A percentile compares a stretch with the other conserved stretches of the same genome.
Evolutionary conservation across 202 grass and related monocot genomes (phyloP).

Genomic region (Saccharum hybrid): DNA sequence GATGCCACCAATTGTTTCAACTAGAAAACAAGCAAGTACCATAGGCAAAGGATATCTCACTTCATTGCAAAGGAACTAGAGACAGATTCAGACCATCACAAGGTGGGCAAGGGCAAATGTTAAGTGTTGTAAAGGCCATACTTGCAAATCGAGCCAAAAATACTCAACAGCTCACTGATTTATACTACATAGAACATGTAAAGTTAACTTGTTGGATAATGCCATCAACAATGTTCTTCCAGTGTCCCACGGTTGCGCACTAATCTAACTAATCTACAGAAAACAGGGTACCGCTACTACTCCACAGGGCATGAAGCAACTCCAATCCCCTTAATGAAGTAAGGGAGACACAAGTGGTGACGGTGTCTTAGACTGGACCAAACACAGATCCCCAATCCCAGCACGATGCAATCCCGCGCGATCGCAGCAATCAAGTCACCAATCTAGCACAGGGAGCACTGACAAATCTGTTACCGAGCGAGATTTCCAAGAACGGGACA

Average conservation of each 20-base stretch:
- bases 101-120: neutral
- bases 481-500: neutral
- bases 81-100: neutral
- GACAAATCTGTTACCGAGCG: neutral
- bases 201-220: neutral
- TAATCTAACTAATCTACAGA: too few species aligned
- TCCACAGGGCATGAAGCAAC: neutral
- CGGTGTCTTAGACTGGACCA: neutral
- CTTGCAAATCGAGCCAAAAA: neutral
- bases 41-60: neutral
- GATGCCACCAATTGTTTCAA: constrained; percentile 2
- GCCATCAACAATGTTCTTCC: neutral
- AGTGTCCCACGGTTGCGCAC: neutral
- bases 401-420: neutral
- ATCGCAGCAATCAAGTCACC: neutral
- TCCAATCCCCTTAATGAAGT: neutral
- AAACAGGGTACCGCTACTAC: neutral
- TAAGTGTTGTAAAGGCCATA: neutral
- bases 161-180: neutral
- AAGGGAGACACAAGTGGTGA: neutral
- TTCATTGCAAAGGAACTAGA: neutral
- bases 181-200: too few species aligned
- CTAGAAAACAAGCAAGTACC: neutral
- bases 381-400: neutral
- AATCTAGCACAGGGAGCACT: constrained; percentile 1